Evolutionary conservation across 2,329 filamentous ascomycete genomes (phyloP).

Genomic region (Colletotrichum lupini): DNA sequence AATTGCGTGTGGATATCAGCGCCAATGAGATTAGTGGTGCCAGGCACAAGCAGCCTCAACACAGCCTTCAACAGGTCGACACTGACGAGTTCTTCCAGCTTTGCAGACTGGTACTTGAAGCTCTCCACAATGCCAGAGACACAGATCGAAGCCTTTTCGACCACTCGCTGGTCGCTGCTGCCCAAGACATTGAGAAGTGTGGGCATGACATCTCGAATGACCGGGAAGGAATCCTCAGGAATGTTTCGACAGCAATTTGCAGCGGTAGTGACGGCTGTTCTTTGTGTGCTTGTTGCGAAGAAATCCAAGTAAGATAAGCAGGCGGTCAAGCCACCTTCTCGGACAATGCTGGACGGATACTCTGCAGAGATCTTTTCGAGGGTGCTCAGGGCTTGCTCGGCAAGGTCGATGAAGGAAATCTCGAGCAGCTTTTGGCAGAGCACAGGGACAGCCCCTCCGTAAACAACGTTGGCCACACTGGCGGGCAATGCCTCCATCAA

Average conservation of each 20-base stretch:
- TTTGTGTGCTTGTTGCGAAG: constrained; percentile 95
- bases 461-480: constrained; percentile 94
- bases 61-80: constrained; percentile 87
- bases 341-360: constrained; percentile 93
- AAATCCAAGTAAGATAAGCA: constrained; percentile 97
- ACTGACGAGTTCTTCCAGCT: constrained; percentile 92
- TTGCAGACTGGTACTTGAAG: constrained; percentile 88
- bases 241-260: constrained; percentile 99
- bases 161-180: constrained; percentile 95
- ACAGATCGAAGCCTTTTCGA: constrained; percentile 95
- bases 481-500: constrained; percentile 96
- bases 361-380: constrained; percentile 97
- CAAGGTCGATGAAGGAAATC: constrained; percentile 96
- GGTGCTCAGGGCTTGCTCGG: constrained; percentile 96
- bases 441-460: constrained; percentile 94
- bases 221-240: constrained; percentile 89
- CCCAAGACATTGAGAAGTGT: constrained; percentile 89
- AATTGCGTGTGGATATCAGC: constrained; percentile 97
- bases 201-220: constrained; percentile 96
- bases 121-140: constrained; percentile 97
- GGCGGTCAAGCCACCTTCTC: constrained; percentile 94
- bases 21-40: constrained; percentile 94
- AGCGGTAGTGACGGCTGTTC: constrained; percentile 95
- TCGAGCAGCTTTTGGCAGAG: constrained; percentile 95
- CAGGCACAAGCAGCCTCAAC: constrained; percentile 87